These are phyloP conservation scores for Solanum lycopersicoides DNA, from an alignment of 257 asterid genomes.

Conservation along the genomic window DNA sequence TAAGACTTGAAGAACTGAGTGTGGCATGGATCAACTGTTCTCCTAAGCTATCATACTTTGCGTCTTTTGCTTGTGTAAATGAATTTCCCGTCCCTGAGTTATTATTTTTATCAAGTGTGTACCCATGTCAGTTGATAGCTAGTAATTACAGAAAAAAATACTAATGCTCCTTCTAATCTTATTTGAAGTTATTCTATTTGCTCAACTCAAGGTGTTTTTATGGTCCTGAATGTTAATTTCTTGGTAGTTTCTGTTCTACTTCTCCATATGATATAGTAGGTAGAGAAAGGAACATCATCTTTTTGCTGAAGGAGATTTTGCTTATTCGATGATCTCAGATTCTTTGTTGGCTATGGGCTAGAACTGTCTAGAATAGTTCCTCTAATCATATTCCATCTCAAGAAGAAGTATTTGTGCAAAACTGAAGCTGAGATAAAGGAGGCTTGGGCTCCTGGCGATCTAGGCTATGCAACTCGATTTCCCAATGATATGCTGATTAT, in stretches of 20 bases:
- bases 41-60: not conserved
- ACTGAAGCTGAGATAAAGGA: conserved; percentile 68
- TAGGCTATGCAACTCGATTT: conserved; percentile 63
- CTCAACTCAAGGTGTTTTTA: not conserved
- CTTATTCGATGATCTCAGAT: conserved; percentile 41
- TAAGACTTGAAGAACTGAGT: not conserved
- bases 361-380: conserved; percentile 82
- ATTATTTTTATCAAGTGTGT: not conserved
- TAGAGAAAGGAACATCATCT: not conserved
- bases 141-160: not conserved
- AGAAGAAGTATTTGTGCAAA: conserved; percentile 77
- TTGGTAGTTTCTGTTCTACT: not conserved
- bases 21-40: not conserved
- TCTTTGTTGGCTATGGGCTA: conserved; percentile 92
- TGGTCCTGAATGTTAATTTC: not conserved
- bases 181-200: not conserved
- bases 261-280: not conserved
- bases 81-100: not conserved
- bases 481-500: conserved; percentile 71
- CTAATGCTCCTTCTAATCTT: not conserved
- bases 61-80: not conserved
- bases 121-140: not conserved
- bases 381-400: conserved; percentile 56
- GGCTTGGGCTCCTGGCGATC: conserved; percentile 92
- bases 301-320: not conserved